Percentiles rank a stretch among this genome's conserved stretches.
Conservation (phyloP, 2,329 filamentous ascomycete genomes). For the Cladophialophora bantiana region DNA sequence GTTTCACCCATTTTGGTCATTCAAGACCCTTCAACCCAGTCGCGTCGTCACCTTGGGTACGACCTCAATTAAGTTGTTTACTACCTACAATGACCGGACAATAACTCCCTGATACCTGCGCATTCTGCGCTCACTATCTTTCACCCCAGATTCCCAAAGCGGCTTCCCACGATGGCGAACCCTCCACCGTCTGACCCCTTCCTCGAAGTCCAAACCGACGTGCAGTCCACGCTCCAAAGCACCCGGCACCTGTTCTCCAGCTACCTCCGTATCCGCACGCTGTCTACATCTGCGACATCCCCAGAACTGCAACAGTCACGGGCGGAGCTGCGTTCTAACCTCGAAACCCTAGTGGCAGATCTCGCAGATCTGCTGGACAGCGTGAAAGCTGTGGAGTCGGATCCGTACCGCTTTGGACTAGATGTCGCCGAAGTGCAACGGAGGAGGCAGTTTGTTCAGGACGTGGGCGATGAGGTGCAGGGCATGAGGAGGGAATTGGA, state of each 20-base stretch:
- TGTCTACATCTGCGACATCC: conserved; percentile 72
- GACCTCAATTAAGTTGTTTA: background rate
- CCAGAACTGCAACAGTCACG: conserved; percentile 72
- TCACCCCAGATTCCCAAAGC: background rate
- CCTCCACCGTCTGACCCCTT: conserved; percentile 51
- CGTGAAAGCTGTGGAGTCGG: conserved; percentile 83
- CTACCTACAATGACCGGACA: background rate
- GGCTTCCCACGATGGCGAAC: conserved; percentile 24
- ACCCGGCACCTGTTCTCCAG: conserved; percentile 90
- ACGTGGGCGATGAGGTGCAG: conserved; percentile 87
- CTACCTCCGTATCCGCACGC: conserved; percentile 92
- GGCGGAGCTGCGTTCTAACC: conserved; percentile 78
- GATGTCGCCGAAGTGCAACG: conserved; percentile 81
- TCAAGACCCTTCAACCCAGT: background rate
- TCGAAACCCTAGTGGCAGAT: conserved; percentile 79
- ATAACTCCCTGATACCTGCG: background rate
- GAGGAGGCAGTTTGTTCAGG: conserved; percentile 80
- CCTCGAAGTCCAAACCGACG: conserved; percentile 67
- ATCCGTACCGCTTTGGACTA: conserved; percentile 86
- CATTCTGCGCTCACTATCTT: background rate
- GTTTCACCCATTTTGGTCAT: background rate
- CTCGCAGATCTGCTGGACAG: conserved; percentile 86
- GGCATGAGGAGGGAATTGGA: conserved; percentile 85
- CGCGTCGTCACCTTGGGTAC: background rate
- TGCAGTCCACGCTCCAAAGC: conserved; percentile 79